Percentiles rank a stretch among this genome's conserved stretches.
These are phyloP conservation scores for Trichophyton rubrum DNA, from an alignment of 2,329 filamentous ascomycete genomes.

Conservation along the genomic window DNA sequence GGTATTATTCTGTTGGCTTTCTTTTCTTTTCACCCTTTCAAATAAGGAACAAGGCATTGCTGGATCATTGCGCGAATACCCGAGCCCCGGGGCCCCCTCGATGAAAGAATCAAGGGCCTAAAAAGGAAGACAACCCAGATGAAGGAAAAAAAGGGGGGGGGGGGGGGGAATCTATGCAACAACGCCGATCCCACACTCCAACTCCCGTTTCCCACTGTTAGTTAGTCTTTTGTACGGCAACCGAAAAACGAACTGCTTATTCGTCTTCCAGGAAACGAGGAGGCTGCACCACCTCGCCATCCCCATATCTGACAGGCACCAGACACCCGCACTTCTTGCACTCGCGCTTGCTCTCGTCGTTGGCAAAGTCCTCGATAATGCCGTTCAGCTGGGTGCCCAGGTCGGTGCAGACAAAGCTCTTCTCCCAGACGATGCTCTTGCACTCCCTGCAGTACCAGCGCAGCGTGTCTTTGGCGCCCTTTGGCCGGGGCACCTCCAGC, in stretches of 20 bases:
- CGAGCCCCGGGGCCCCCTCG: too few relatives aligned
- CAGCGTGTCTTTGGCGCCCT: slow-evolving; percentile 60
- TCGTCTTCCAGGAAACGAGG: slow-evolving; percentile 19
- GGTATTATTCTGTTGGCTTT: too few relatives aligned
- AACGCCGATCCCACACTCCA: too few relatives aligned
- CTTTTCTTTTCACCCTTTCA: too few relatives aligned
- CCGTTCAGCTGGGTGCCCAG: slow-evolving; percentile 89
- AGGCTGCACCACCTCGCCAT: slow-evolving; percentile 34
- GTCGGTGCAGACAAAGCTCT: slow-evolving; percentile 75
- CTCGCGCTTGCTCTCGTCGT: slow-evolving; percentile 54
- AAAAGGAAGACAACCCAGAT: too few relatives aligned
- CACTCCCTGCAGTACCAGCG: slow-evolving; percentile 80
- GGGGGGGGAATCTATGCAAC: too few relatives aligned
- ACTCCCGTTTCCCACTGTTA: too few relatives aligned
- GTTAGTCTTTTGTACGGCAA: background rate
- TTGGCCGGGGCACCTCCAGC: slow-evolving; percentile 69
- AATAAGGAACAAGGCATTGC: too few relatives aligned
- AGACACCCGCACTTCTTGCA: slow-evolving; percentile 66
- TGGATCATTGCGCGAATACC: too few relatives aligned
- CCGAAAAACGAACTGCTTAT: background rate
- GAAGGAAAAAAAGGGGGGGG: too few relatives aligned
- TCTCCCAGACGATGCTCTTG: slow-evolving; percentile 66
- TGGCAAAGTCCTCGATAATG: slow-evolving; percentile 71
- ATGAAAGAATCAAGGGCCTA: too few relatives aligned
- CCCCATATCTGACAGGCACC: slow-evolving; percentile 43